Evolutionary conservation across 768 basidiomycete genomes (phyloP), one percentile per base, ranked within the genome.

Genomic region (Podaxis pistillaris): DNA sequence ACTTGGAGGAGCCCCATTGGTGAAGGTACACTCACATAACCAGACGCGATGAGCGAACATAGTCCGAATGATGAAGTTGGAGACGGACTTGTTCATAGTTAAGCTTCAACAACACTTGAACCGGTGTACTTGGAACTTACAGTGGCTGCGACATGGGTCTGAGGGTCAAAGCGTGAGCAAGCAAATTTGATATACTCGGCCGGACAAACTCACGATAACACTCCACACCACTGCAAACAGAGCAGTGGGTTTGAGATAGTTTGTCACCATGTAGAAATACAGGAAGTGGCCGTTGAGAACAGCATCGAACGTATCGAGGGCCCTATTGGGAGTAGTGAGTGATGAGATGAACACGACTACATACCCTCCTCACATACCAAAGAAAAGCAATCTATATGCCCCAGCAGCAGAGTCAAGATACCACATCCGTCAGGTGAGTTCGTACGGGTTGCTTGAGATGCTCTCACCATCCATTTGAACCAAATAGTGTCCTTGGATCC

Each of bases 101-200:
- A 52, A 33, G 52, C 15, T 49, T 46, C 17, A 19, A 51, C 28
- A 36, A 33, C 6, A 19, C 56, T 12, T 17, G 9, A 12, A 22
- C 19, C 44, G 44, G 46, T 4, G 44, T n/a, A 59, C 6, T 13
- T 53, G 13, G 26, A 15, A 66, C 81, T 73, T 63, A 85, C 85
- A 7, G 85, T 88, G 5, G 81, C 74, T 0, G 79, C 71, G 3
- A 84, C 83, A 70, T 86, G 83, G n/a, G 82, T 71, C 85, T 87
- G 24, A 19, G 52, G 15, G 54, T 51, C 7, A 24, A 55, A 33
- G 1, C 40, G 38, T 60, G 28, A 64, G 51, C 11, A 37, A 33
- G 24, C 49, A 15, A 57, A 54, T 13, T 11, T 38, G 33, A 44
- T 40, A 44, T 24, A 38, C 19, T 26, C 22, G 12, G 4, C 41